These are phyloP conservation scores for Bruguiera hainesii DNA, from an alignment of 441 rosid genomes.

Conservation along the genomic window DNA sequence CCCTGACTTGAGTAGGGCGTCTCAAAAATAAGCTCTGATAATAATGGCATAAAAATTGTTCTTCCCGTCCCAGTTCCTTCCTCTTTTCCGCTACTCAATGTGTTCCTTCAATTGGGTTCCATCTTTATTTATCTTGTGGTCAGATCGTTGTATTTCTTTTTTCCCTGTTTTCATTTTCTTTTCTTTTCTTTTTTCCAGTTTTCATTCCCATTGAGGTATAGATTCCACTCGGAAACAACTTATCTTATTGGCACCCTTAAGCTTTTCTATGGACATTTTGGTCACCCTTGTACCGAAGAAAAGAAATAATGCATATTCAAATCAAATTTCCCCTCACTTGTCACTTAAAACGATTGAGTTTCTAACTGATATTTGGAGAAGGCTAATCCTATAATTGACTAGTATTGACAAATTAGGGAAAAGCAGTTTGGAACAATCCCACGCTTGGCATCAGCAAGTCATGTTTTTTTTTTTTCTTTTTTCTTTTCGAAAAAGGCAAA, in stretches of 20 bases:
- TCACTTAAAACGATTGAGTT: too few species aligned
- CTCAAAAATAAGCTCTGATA: not conserved
- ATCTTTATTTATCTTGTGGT: not conserved
- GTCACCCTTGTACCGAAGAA: too few species aligned
- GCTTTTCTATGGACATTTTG: too few species aligned
- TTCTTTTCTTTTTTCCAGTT: too few species aligned
- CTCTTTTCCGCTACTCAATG: not conserved
- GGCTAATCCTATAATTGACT: constrained; percentile 7
- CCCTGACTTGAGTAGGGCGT: not conserved
- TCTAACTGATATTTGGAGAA: not conserved
- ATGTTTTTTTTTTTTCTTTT: not conserved
- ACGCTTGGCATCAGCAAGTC: constrained; percentile 7
- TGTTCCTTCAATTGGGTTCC: too few species aligned
- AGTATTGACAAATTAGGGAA: not conserved
- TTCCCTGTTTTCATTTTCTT: too few species aligned
- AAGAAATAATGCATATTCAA: too few species aligned
- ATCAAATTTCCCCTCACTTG: too few species aligned
- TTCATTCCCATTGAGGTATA: too few species aligned
- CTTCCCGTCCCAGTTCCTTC: not conserved
- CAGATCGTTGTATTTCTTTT: not conserved
- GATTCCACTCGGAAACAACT: too few species aligned
- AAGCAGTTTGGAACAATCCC: constrained; percentile 11
- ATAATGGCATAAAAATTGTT: constrained; percentile 2
- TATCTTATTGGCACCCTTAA: too few species aligned
- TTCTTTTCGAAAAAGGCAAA: not conserved